Evolutionary conservation across 331 rosid species (phyloP), one percentile per base, ranked within the genome.

Genomic region (Quercus lobata): DNA sequence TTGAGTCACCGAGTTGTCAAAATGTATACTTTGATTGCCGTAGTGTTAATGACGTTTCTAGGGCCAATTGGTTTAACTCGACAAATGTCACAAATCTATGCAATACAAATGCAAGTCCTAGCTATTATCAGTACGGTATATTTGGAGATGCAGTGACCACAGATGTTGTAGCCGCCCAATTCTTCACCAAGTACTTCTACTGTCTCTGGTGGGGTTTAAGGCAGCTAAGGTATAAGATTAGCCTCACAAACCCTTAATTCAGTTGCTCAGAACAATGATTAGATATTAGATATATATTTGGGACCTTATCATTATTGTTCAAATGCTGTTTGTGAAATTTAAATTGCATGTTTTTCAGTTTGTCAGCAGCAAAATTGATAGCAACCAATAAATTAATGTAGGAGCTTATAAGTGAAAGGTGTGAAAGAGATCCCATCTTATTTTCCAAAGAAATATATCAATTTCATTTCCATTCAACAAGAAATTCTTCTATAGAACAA

Each of bases 151-250:
- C 91, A 0, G 76, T 83, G 22, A 81, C 82, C 41, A 76, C 52
- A 1, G 71, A 78, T 11, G 91, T 88, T 57, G 84, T 81, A 54
- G 77, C 79, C 76, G 75, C 86, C 4, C 18, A 78, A 11, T 88
- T 88, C 75, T 81, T 86, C 83, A 77, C 82, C 85, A 83, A 80
- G 74, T 88, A 88, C 82, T 86, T 86, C 54, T 88, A 83, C 76
- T 86, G 90, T 62, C 86, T 88, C 57, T 88, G 91, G 91, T 88
- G 91, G 89, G 91, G 91, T 55, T 76, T 88, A 32, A 77, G 81
- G 73, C 84, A 86, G 66, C 84, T 88, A 21, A 88, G 89, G 91
- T 83, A 72, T 68, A 49, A 15, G 17, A 14, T 49, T 49, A 15
- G 5, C 17, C 2, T 49, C 16, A 15, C 49, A 41, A 41, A 46